Conservation (phyloP, 2,329 filamentous ascomycete genomes). For the Rhynchosporium graminicola region DNA sequence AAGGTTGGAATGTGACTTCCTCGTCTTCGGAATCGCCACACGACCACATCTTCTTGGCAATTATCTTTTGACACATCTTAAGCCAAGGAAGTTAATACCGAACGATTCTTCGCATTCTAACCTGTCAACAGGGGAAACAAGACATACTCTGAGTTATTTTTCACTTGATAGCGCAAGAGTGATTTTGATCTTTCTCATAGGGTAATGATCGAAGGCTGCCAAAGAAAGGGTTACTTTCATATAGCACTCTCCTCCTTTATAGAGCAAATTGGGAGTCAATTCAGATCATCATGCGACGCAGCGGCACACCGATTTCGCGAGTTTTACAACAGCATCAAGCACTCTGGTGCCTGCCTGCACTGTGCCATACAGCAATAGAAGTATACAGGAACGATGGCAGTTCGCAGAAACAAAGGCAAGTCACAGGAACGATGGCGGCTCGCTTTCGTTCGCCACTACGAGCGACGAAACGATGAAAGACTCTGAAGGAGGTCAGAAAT, state of each 20-base stretch:
- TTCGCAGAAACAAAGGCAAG: too few species aligned
- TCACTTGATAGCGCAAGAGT: background rate
- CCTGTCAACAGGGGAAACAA: background rate
- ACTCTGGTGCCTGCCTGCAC: too few species aligned
- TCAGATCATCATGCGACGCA: too few species aligned
- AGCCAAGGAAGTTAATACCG: background rate
- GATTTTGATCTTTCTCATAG: conserved; percentile 1
- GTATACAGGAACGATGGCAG: too few species aligned
- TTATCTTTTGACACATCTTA: conserved; percentile 3
- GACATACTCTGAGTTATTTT: background rate
- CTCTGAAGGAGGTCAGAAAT: too few species aligned
- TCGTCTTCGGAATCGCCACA: background rate
- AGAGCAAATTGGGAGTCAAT: too few species aligned
- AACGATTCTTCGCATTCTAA: background rate
- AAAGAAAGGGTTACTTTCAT: background rate
- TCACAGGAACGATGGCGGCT: too few species aligned
- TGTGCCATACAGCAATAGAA: too few species aligned
- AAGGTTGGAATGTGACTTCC: conserved; percentile 6
- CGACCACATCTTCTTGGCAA: conserved; percentile 1
- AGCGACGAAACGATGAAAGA: too few species aligned
- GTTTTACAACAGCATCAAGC: too few species aligned
- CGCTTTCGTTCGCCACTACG: too few species aligned
- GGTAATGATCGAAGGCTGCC: conserved; percentile 1
- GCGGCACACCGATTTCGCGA: too few species aligned
- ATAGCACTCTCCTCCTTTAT: background rate